Conservation (phyloP, 202 grass and related monocot genomes). For the Saccharum hybrid region DNA sequence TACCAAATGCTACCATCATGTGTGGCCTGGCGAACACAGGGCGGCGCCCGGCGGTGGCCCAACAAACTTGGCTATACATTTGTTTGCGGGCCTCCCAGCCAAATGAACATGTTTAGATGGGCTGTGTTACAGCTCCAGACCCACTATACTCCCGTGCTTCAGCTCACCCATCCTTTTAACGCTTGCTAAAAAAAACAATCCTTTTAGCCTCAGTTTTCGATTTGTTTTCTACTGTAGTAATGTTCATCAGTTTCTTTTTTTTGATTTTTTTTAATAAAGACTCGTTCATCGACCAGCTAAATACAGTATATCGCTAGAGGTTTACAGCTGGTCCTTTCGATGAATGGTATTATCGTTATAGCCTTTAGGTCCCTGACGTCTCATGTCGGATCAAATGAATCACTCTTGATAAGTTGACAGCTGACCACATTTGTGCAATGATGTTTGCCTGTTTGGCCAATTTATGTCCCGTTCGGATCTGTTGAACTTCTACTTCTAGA, state of each 20-base stretch:
- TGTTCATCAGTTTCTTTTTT: not conserved
- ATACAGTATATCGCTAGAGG: too few relatives aligned
- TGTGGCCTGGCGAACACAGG: too few relatives aligned
- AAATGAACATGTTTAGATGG: not conserved
- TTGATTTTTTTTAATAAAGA: too few relatives aligned
- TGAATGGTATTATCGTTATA: not conserved
- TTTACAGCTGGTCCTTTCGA: not conserved
- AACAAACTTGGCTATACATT: not conserved
- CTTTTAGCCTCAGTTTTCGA: too few relatives aligned
- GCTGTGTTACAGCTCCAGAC: not conserved
- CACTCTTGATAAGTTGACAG: not conserved
- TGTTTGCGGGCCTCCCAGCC: not conserved
- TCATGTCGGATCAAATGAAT: not conserved
- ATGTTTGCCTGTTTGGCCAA: not conserved
- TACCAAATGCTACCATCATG: too few relatives aligned
- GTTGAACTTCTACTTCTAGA: not conserved
- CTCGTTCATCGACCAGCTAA: too few relatives aligned
- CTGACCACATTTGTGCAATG: not conserved
- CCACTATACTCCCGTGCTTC: not conserved
- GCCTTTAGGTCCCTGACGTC: conserved; percentile 17
- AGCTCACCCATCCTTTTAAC: not conserved
- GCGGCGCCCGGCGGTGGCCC: not conserved
- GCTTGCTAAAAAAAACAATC: too few relatives aligned
- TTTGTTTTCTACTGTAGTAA: too few relatives aligned
- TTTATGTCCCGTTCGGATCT: not conserved